Conservation (phyloP, 164 flowering plant species). For the Dillenia suffruticosa region DNA sequence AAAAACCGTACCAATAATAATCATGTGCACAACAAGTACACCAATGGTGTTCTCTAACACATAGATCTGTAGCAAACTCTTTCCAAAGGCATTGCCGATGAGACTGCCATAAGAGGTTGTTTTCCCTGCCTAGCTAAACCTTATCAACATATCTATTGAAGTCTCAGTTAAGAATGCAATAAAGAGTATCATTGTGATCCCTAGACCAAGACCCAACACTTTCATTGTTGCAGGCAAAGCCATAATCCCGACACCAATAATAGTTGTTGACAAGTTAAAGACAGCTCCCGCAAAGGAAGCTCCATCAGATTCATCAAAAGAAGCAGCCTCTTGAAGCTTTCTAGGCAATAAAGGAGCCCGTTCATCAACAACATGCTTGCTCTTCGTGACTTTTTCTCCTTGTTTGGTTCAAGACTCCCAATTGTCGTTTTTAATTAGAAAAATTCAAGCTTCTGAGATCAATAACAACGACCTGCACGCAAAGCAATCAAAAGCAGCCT, state of each 20-base stretch:
- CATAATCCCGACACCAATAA: slow-evolving; percentile 97
- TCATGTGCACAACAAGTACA: slow-evolving; percentile 84
- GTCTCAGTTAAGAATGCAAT: slow-evolving; percentile 74
- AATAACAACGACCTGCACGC: no score
- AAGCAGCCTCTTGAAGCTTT: slow-evolving; percentile 41
- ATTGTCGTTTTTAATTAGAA: slow-evolving; percentile 34
- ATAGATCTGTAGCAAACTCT: slow-evolving; percentile 58
- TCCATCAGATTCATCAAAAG: slow-evolving; percentile 76
- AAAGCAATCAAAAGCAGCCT: no score
- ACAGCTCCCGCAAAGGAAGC: slow-evolving; percentile 89
- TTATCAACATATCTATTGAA: slow-evolving; percentile 62
- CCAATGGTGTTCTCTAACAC: slow-evolving; percentile 85
- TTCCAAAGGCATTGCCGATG: slow-evolving; percentile 92
- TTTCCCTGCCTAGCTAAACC: slow-evolving; percentile 73
- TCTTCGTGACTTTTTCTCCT: slow-evolving; percentile 35
- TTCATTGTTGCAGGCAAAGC: slow-evolving; percentile 94
- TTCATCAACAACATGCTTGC: slow-evolving; percentile 47
- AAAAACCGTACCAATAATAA: slow-evolving; percentile 66
- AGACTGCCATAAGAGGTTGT: slow-evolving; percentile 72
- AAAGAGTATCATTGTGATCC: slow-evolving; percentile 61
- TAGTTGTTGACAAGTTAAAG: slow-evolving; percentile 79
- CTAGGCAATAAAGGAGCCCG: slow-evolving; percentile 72
- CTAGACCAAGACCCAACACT: slow-evolving; percentile 69
- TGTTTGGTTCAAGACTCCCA: slow-evolving; percentile 31
- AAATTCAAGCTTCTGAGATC: no score